These are phyloP conservation scores for Gynostemma pentaphyllum DNA, from an alignment of 306 rosid genomes.

Conservation along the genomic window DNA sequence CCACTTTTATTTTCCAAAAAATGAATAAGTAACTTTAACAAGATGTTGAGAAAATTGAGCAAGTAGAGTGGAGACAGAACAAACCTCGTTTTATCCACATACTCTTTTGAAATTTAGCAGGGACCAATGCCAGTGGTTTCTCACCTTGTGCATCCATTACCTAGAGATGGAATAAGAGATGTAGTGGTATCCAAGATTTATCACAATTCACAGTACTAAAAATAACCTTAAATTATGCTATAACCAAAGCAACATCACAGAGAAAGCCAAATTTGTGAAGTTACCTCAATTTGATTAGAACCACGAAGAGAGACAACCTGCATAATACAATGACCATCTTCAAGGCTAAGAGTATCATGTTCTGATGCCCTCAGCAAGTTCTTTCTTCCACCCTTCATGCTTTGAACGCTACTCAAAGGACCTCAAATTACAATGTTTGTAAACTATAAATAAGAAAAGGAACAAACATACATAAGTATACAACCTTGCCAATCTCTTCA, in stretches of 20 bases:
- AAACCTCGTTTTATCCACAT: conserved; percentile 93
- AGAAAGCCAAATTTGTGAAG: background rate
- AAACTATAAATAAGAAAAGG: too few relatives aligned
- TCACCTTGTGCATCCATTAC: conserved; percentile 72
- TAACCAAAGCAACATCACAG: background rate
- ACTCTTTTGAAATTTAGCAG: conserved; percentile 84
- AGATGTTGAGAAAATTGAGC: background rate
- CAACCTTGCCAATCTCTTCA: too few relatives aligned
- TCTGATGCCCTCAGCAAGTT: conserved; percentile 63
- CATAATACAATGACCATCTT: conserved; percentile 49
- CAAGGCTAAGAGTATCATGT: conserved; percentile 36
- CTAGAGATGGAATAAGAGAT: conserved; percentile 21
- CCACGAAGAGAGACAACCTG: conserved; percentile 75
- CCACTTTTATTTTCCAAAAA: background rate
- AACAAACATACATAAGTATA: too few relatives aligned
- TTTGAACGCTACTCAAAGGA: background rate
- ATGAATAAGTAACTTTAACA: background rate
- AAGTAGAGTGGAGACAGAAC: background rate
- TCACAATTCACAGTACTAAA: background rate
- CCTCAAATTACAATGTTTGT: too few relatives aligned
- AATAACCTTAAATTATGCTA: background rate
- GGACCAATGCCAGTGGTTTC: conserved; percentile 65
- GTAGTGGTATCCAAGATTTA: background rate
- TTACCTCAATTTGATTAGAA: conserved; percentile 75
- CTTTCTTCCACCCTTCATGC: conserved; percentile 86